Evolutionary conservation across 208 protist species (phyloP), one percentile per base, ranked within the genome.

Genomic region (Acanthamoeba healyi): DNA sequence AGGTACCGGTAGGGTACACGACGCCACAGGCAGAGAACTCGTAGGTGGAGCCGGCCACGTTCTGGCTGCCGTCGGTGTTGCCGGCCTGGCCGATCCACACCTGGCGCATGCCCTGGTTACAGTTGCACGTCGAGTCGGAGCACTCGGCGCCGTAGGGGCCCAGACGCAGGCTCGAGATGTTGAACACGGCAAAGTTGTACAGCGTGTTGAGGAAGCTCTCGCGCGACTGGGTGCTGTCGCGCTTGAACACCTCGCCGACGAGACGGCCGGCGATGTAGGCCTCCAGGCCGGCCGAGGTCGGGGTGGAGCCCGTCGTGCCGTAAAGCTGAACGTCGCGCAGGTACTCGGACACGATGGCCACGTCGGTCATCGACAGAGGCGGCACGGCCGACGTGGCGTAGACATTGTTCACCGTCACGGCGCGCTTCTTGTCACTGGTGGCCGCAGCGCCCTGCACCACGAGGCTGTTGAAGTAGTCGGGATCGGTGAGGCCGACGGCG

Each of bases 31-130:
- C 49, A 17, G 77, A 86, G 77, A 86, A 86, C n/a, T 86, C 49
- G 38, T 40, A 86, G 42, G 40, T 86, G 32, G 77, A 51, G 29
- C 34, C 77, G 34, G 17, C n/a, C 24, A 86, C 29, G 42, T 61
- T 46, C 40, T 46, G 77, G 77, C 22, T 24, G 49, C 15, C 6
- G 10, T 54, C 10, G 49, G 49, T 15, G 49, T 54, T 54, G 29
- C 61, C 29, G 22, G 22, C 22, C 14, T 70, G 14, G 61, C 26
- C n/a, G 26, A 70, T 7, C 61, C 10, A 86, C 14, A 86, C 77
- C 42, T 86, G 44, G n/a, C 77, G 40, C 77, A 86, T 86, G 42
- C 77, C 77, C 49, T 86, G 77, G 38, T 86, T 86, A 9, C 77
- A 86, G n/a, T 56, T 56, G 49, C 77, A 86, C 34, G 44, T 56